A percentile compares a stretch with the other conserved stretches of the same genome.
Conservation (phyloP, 2,329 filamentous ascomycete species). For the Chaetomiaceae sp. region DNA sequence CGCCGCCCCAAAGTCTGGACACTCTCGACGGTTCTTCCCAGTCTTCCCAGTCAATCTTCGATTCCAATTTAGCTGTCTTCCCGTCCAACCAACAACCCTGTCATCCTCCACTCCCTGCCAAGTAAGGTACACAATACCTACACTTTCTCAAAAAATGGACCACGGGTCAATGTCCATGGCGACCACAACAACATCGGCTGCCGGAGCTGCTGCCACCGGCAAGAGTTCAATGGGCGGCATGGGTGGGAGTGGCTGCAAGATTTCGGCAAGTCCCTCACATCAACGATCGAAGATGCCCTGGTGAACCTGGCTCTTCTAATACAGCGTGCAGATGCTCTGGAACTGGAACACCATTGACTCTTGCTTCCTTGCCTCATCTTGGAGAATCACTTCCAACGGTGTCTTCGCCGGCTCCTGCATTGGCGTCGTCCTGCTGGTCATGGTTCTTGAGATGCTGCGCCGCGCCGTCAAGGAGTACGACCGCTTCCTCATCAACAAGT, state of each 20-base stretch:
- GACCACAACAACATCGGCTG: slow-evolving; percentile 15
- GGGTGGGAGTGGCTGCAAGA: slow-evolving; percentile 36
- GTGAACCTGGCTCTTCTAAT: too few relatives aligned
- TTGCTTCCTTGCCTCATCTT: slow-evolving; percentile 65
- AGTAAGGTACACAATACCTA: too few relatives aligned
- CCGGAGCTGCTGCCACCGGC: slow-evolving; percentile 12
- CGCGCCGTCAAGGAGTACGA: slow-evolving; percentile 70
- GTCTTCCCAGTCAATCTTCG: too few relatives aligned
- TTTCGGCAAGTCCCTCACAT: slow-evolving; percentile 33
- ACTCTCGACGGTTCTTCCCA: too few relatives aligned
- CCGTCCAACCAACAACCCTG: too few relatives aligned
- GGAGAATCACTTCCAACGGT: slow-evolving; percentile 63
- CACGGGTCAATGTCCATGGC: slow-evolving; percentile 19
- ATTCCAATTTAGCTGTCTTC: too few relatives aligned
- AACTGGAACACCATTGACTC: slow-evolving; percentile 70
- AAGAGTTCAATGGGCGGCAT: slow-evolving; percentile 25
- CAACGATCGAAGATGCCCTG: too few relatives aligned
- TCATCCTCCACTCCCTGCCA: too few relatives aligned
- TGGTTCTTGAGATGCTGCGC: slow-evolving; percentile 67
- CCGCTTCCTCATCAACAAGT: slow-evolving; percentile 54
- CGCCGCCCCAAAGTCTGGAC: too few relatives aligned
- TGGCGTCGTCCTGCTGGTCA: slow-evolving; percentile 68
- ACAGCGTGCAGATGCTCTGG: slow-evolving; percentile 64
- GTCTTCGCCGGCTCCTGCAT: slow-evolving; percentile 80
- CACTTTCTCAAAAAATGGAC: slow-evolving; percentile 12